Percentiles rank a stretch among this genome's conserved stretches.
Evolutionary conservation across 495 filamentous ascomycete species (phyloP).

Genomic region (Annulohypoxylon moriforme): DNA sequence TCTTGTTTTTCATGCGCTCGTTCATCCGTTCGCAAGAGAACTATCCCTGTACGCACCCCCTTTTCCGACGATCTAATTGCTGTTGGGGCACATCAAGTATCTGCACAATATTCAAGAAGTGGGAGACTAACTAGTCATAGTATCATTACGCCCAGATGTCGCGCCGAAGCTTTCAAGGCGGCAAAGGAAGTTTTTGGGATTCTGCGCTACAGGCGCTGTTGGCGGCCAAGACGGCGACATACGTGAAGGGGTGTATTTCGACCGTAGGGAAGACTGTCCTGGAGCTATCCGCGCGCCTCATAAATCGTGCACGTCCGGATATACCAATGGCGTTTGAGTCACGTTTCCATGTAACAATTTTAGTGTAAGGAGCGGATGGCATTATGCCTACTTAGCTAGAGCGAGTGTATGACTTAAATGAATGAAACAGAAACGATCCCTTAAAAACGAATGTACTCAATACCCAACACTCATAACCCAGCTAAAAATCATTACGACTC

Average conservation of each 20-base stretch:
- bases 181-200: constrained; percentile 2
- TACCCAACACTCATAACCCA: neutral
- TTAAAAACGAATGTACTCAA: neutral
- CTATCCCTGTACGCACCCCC: neutral
- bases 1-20: constrained; percentile 12
- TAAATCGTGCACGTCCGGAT: neutral
- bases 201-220: constrained; percentile 2
- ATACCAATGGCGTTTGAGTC: neutral
- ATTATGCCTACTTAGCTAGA: neutral
- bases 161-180: neutral
- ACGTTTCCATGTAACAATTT: neutral
- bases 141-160: constrained; percentile 1
- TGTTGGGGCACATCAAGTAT: neutral
- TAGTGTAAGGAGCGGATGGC: neutral
- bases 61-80: neutral
- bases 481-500: neutral
- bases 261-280: neutral
- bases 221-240: constrained; percentile 6
- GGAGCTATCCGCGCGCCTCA: neutral
- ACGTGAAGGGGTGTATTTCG: constrained; percentile 1
- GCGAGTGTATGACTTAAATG: neutral
- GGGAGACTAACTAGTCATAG: neutral
- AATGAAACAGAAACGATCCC: neutral
- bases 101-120: neutral
- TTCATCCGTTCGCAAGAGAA: constrained; percentile 8